A percentile compares a stretch with the other conserved stretches of the same genome.
These are phyloP conservation scores for Truncatella angustata DNA, from an alignment of 2,329 filamentous ascomycete genomes.

Conservation along the genomic window DNA sequence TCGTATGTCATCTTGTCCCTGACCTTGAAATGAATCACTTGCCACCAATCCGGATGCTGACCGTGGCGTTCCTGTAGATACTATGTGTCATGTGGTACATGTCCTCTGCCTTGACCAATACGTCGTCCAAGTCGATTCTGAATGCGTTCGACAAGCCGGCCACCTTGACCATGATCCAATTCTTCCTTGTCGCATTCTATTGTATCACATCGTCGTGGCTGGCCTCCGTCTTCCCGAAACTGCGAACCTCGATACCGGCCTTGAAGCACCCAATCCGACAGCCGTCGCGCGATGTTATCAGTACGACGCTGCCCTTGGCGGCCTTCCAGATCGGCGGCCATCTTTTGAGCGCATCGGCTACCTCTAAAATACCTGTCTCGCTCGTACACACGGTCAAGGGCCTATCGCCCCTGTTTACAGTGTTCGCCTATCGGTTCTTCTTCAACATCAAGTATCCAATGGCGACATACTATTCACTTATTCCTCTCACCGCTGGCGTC, in stretches of 20 bases:
- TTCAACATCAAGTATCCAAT: conserved; percentile 85
- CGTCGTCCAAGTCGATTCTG: conserved; percentile 94
- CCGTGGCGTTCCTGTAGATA: conserved; percentile 48
- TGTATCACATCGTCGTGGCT: conserved; percentile 79
- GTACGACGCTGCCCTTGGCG: conserved; percentile 85
- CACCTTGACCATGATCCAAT: conserved; percentile 89
- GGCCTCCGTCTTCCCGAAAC: conserved; percentile 66
- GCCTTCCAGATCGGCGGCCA: conserved; percentile 93
- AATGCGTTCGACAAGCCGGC: conserved; percentile 88
- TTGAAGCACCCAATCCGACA: conserved; percentile 80
- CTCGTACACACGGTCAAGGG: conserved; percentile 98
- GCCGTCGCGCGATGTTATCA: conserved; percentile 78
- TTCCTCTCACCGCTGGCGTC: conserved; percentile 92
- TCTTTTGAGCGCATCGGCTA: conserved; percentile 90
- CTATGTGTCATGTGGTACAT: conserved; percentile 92
- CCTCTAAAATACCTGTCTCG: conserved; percentile 91
- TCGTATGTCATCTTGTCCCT: conserved; percentile 56
- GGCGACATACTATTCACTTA: conserved; percentile 82
- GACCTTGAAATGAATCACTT: conserved; percentile 18
- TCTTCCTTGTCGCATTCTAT: conserved; percentile 86
- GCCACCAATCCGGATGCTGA: conserved; percentile 18
- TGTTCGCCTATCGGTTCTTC: conserved; percentile 85
- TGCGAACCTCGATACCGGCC: conserved; percentile 72
- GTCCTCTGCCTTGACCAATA: conserved; percentile 94
- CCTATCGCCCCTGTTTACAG: conserved; percentile 91